Conservation (phyloP, 257 asterid genomes). For the Petunia axillaris region DNA sequence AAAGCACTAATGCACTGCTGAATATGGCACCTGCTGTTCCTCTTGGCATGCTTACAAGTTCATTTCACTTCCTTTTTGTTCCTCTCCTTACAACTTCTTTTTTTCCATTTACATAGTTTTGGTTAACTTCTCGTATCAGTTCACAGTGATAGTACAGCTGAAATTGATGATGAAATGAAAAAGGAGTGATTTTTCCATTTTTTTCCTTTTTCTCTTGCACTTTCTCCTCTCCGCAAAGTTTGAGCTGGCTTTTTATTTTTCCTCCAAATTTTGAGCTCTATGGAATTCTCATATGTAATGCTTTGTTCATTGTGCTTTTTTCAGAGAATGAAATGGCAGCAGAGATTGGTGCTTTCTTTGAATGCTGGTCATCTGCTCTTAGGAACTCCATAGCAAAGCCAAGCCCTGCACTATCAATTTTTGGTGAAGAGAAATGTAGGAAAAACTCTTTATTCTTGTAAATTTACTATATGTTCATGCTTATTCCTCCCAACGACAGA, state of each 20-base stretch:
- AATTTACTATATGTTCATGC: constrained; percentile 29
- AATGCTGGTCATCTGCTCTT: background rate
- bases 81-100: background rate
- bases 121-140: background rate
- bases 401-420: background rate
- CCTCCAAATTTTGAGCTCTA: background rate
- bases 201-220: background rate
- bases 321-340: constrained; percentile 87
- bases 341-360: constrained; percentile 1
- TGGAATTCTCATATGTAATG: background rate
- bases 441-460: constrained; percentile 37
- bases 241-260: background rate
- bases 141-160: too few relatives aligned
- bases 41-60: background rate
- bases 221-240: background rate
- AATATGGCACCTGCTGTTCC: constrained; percentile 12
- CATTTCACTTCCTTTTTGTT: background rate
- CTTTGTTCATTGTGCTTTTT: constrained; percentile 24
- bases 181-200: background rate
- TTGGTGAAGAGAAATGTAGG: constrained; percentile 39
- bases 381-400: constrained; percentile 16
- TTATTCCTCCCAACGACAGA: constrained; percentile 1
- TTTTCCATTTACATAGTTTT: background rate
- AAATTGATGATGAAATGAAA: background rate
- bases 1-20: background rate